Base-by-base conservation (phyloP, 2,329 filamentous ascomycete species). In the Diaporthe batatas region DNA sequence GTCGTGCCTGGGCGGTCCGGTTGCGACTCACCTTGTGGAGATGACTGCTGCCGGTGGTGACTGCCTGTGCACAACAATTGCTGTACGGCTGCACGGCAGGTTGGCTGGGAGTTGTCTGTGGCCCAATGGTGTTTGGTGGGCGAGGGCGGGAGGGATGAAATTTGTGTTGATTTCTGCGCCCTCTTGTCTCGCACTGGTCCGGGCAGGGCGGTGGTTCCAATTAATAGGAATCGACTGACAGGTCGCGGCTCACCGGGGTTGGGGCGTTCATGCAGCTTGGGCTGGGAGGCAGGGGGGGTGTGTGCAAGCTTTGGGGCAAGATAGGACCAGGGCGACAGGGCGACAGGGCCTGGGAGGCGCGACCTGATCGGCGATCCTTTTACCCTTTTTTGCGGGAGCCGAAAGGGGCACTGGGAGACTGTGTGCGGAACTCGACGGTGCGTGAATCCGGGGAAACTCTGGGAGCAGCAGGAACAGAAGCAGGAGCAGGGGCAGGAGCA, bases 141-240 rank as follows among this genome's bases (percentile, higher is more conserved):
- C 3, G 62, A 39, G 62, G 29, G 8, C 62, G 39, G 39, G 44
- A 53, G 14, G 21, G 14, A 16, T 10, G 36, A 29, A 12, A 18
- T 58, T 25, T 39, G 57, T 39, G 57, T 25, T 62, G 44, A 2
- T 44, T 29, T 32, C 14, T 14, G 39, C 23, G 25, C 11, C 16
- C 8, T 62, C 36, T 3, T 39, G 36, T 29, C 36, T 42, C 14
- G 12, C 53, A 21, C 16, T n/a, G 29, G 16, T 29, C 21, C 44
- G 59, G 44, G 44, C 44, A 67, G 62, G 44, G 25, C n/a, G 62
- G 32, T 34, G 11, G n/a, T 5, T 49, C 44, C 44, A 67, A 67
- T 67, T 67, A 53, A 67, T 53, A 67, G 47, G 62, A 67, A 67
- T 67, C n/a, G 47, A 67, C 44, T 36, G 62, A 65, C 39, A 42